These are phyloP conservation scores for Naematelia encephala DNA, from an alignment of 768 basidiomycete species.

Conservation along the genomic window DNA sequence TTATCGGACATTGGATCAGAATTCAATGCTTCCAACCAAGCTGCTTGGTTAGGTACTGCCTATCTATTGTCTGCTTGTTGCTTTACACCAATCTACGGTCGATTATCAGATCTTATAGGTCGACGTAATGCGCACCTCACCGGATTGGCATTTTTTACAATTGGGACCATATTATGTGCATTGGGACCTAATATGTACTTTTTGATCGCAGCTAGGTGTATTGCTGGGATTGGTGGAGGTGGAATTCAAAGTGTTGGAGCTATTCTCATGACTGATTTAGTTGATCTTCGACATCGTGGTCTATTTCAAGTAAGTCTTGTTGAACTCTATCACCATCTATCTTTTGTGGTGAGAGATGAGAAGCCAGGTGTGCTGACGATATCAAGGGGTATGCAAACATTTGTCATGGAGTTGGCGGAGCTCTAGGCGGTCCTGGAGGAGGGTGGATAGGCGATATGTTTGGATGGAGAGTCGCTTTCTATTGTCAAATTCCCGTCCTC, in stretches of 20 bases:
- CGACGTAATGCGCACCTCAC: constrained; percentile 29
- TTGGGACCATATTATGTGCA: constrained; percentile 35
- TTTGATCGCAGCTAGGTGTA: constrained; percentile 27
- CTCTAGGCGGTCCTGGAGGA: constrained; percentile 51
- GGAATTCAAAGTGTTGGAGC: constrained; percentile 26
- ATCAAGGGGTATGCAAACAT: constrained; percentile 26
- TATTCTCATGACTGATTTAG: constrained; percentile 79
- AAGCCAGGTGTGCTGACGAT: neutral
- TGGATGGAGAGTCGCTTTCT: constrained; percentile 63
- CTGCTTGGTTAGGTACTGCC: constrained; percentile 44
- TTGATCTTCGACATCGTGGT: constrained; percentile 82
- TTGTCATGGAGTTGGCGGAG: constrained; percentile 70
- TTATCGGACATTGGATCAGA: constrained; percentile 30
- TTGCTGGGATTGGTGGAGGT: constrained; percentile 43
- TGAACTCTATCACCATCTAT: constrained; percentile 48
- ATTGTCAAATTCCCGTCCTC: constrained; percentile 32
- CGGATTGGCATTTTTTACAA: constrained; percentile 28
- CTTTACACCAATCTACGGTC: constrained; percentile 43
- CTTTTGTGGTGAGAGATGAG: constrained; percentile 1
- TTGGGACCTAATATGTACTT: constrained; percentile 32
- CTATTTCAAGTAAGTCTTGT: constrained; percentile 69
- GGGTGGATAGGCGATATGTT: constrained; percentile 67
- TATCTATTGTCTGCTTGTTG: constrained; percentile 43
- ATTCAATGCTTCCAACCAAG: constrained; percentile 36
- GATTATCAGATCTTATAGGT: constrained; percentile 34